phyloP scores from a whole-genome alignment of 331 rosid genomes.

The Malus hybrid region DNA sequence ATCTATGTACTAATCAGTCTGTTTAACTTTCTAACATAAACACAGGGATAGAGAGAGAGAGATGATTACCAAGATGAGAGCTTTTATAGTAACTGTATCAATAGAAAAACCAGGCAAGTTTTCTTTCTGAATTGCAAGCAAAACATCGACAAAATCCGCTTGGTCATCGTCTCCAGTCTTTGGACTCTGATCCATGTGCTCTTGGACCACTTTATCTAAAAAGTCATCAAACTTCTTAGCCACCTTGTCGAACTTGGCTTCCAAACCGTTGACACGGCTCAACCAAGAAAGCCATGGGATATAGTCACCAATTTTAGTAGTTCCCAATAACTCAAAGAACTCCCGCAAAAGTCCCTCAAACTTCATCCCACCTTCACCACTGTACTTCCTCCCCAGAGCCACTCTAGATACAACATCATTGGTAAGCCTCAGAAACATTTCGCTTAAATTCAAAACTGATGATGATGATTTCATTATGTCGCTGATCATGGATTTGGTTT shows the following conservation, averaged over 20 bases:
- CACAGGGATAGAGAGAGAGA: no score
- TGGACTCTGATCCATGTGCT: background rate
- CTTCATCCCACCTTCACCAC: background rate
- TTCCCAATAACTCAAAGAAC: background rate
- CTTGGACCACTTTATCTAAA: background rate
- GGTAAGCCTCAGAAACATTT: background rate
- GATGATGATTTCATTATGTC: constrained; percentile 2
- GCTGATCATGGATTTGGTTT: constrained; percentile 15
- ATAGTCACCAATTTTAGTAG: background rate
- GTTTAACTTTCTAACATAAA: no score
- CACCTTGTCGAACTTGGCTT: background rate
- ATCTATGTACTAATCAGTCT: no score
- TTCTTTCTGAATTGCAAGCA: no score
- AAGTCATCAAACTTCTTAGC: constrained; percentile 2
- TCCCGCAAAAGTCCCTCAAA: background rate
- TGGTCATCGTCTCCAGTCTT: background rate
- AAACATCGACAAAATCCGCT: no score
- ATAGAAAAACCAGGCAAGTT: no score
- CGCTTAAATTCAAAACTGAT: background rate
- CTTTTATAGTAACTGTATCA: no score
- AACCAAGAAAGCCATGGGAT: constrained; percentile 14
- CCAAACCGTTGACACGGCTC: background rate
- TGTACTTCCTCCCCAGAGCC: constrained; percentile 11
- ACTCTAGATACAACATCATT: background rate
- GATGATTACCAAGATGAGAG: no score